A percentile compares a stretch with the other conserved stretches of the same genome.
Evolutionary conservation across 2,329 filamentous ascomycete genomes (phyloP).

Genomic region (Colletotrichum echinochloae): DNA sequence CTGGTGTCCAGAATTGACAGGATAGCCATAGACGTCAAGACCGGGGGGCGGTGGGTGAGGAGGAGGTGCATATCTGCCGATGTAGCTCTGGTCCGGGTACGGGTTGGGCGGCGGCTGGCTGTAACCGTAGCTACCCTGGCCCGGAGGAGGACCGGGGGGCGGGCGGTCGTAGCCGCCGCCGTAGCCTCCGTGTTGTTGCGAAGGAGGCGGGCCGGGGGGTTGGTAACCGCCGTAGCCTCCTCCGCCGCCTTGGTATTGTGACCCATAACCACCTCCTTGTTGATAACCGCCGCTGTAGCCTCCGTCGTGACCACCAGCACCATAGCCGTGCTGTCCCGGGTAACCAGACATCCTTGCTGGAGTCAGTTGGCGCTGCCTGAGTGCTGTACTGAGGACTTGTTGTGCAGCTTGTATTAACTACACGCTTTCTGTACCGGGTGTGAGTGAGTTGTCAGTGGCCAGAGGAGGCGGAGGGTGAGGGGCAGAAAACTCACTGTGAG

Average conservation of each 20-base stretch:
- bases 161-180: slow-evolving; percentile 38
- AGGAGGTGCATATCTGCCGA: slow-evolving; percentile 46
- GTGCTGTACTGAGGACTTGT: neutral
- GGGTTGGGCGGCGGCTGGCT: slow-evolving; percentile 43
- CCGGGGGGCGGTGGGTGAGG: slow-evolving; percentile 56
- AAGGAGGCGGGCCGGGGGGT: slow-evolving; percentile 45
- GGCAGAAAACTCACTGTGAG: slow-evolving; percentile 25
- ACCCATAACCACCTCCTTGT: slow-evolving; percentile 43
- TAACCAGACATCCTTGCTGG: slow-evolving; percentile 47
- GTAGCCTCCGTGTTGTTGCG: slow-evolving; percentile 42
- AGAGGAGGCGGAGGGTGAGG: slow-evolving; percentile 29
- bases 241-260: slow-evolving; percentile 40
- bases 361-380: neutral
- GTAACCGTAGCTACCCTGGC: slow-evolving; percentile 46
- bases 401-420: slow-evolving; percentile 10
- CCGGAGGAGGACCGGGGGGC: slow-evolving; percentile 42
- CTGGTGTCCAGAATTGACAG: slow-evolving; percentile 44
- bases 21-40: slow-evolving; percentile 62
- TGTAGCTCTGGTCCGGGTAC: slow-evolving; percentile 42
- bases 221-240: slow-evolving; percentile 49
- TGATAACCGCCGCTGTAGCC: slow-evolving; percentile 48
- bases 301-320: slow-evolving; percentile 49
- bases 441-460: slow-evolving; percentile 21
- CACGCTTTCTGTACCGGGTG: slow-evolving; percentile 11
- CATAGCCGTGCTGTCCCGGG: slow-evolving; percentile 56